Base-by-base conservation (phyloP, 2,329 filamentous ascomycete genomes). In the Berkeleyomyces basicola region DNA sequence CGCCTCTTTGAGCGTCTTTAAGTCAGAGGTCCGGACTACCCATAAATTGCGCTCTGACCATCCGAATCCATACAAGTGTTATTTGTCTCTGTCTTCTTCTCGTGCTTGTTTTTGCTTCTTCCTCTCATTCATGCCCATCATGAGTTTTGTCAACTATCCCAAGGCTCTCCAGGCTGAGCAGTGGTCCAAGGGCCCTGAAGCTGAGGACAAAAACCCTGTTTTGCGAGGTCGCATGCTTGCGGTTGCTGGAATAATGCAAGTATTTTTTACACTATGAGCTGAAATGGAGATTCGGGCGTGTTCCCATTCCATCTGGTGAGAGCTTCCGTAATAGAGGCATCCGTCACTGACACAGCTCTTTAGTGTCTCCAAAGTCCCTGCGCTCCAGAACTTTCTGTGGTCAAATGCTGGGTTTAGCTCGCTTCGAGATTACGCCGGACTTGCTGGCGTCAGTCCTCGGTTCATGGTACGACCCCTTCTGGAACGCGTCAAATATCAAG, bases 191-290 rank as follows among this genome's bases (percentile, higher is more conserved):
- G 67, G 70, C 7, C 66, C 65, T 16, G 16, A 59, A 59, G 57
- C 70, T 31, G 71, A 77, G 40, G 79, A 83, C 66, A 77, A 80
- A 47, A 90, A 92, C 70, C 88, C 89, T 0, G 78, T 83, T 1
- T 75, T 95, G 66, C 79, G 84, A 62, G 89, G 89, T 4, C 72
- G 79, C 40, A 72, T 83, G 6, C 75, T 95, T 58, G 77, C 81
- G 37, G 75, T 85, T 60, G 82, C 80, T 49, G 80, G 82, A 61
- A 81, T 77, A 64, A 69, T 87, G 85, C 88, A 74, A 70, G 79
- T 72, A 58, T 37, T 44, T 44, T 49, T 40, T 6, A 44, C 23
- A 40, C 23, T 55, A 16, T 6, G 9, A 9, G 7, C 55, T 51
- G 43, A 9, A 39, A 7, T 23, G 11, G 10, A 37, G 31, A 59